Percentiles rank a stretch among this genome's conserved stretches.
phyloP scores from a whole-genome alignment of 2,329 filamentous ascomycete genomes.

The Rhynchosporium secalis region DNA sequence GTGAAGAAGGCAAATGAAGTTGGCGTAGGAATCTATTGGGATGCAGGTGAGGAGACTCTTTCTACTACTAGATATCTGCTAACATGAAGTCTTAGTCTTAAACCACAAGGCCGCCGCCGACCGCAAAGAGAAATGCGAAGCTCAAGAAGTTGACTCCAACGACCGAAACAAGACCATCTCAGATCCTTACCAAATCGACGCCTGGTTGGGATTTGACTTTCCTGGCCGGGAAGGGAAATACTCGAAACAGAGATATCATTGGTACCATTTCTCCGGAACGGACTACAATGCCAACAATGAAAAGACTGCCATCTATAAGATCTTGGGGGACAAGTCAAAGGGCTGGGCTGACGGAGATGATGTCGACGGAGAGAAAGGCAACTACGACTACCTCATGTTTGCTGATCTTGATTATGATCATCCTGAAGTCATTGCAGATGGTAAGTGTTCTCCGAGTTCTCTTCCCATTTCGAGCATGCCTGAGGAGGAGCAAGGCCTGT shows the following conservation, averaged over 20 bases:
- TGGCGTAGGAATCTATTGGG: conserved; percentile 63
- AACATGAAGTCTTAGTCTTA: conserved; percentile 48
- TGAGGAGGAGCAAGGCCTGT: too few species aligned
- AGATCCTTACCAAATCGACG: conserved; percentile 61
- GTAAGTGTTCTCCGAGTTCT: too few species aligned
- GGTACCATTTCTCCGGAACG: conserved; percentile 67
- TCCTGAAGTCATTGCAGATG: conserved; percentile 61
- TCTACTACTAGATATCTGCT: not conserved
- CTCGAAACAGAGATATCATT: conserved; percentile 63
- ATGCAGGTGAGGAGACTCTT: conserved; percentile 46
- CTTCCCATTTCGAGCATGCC: too few species aligned
- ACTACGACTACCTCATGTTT: conserved; percentile 73
- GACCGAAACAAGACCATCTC: conserved; percentile 57
- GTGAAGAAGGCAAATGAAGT: conserved; percentile 50
- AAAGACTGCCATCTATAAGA: conserved; percentile 64
- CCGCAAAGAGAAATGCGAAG: conserved; percentile 59
- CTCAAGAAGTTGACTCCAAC: conserved; percentile 62
- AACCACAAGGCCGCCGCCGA: conserved; percentile 74
- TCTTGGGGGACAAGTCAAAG: conserved; percentile 60
- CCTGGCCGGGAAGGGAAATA: conserved; percentile 59
- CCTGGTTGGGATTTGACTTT: conserved; percentile 69
- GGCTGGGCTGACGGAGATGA: conserved; percentile 64
- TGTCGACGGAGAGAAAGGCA: conserved; percentile 60
- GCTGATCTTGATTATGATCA: conserved; percentile 67
- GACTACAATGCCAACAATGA: conserved; percentile 60